Evolutionary conservation across 2,329 filamentous ascomycete genomes (phyloP), one percentile per base, ranked within the genome.

Genomic region (Penicillium freii): DNA sequence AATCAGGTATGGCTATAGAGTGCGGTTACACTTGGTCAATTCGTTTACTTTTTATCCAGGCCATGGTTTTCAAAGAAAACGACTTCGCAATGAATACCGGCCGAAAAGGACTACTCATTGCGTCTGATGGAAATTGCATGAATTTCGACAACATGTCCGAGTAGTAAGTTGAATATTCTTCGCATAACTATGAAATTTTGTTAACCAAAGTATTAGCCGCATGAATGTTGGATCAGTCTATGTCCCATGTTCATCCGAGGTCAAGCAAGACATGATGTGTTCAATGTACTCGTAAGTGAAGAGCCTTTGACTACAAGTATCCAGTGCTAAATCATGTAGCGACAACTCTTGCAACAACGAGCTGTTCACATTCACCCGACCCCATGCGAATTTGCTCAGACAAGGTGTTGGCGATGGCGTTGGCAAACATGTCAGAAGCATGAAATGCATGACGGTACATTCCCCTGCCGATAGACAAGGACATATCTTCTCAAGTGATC

Each of bases 211-310:
- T 33, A 23, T 15, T 15, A 48, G 51, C 19, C 51, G 43, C 25
- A 54, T 19, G n/a, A 54, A 54, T 21, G 10, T 54, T 21, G 51
- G 51, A 31, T 54, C 51, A 23, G 33, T 54, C 19, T 54, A 54
- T 40, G 43, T 54, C 43, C 51, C 51, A 10, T 54, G 51, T 9
- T n/a, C 51, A 9, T 39, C 43, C 3, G 51, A 54, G 11, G n/a
- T 21, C 13, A 39, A n/a, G 17, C 40, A 47, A 4, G 51, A 54
- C 13, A 39, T 54, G 19, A 54, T 54, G 25, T 54, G 51, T 43
- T 48, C 51, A n/a, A 19, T 54, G n/a, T 54, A 54, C 43, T 15
- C 19, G 25, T 54, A 40, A 48, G 51, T 25, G n/a, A 3, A 48
- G 1, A 31, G 4, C 4, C 3, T 19, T 5, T 13, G 9, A n/a